Evolutionary conservation across 1,284 basidiomycete species (phyloP), one percentile per base, ranked within the genome.

Genomic region (Cutaneotrichosporon arboriforme): DNA sequence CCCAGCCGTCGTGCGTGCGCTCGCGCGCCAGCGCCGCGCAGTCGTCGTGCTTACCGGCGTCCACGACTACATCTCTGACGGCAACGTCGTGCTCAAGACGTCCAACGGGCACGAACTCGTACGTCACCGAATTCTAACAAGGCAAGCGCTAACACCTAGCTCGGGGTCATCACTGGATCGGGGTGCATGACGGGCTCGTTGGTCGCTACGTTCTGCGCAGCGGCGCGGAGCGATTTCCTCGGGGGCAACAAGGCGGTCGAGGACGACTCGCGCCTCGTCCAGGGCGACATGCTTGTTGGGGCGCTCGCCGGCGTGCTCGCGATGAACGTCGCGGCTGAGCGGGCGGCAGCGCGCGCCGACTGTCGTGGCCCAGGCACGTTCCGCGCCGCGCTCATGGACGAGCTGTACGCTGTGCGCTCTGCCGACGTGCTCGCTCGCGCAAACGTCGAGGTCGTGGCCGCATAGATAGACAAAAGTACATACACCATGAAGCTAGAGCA

Each of bases 331-430:
- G 91, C 90, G 3, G 84, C 88, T 9, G 89, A 97, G 73, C 67
- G 84, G 8, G 91, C 92, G 0, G 86, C 83, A 0, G 72, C 72
- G n/a, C 78, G 84, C 42, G 65, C 76, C 1, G 83, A 86, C 55
- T 88, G 94, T 21, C 79, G 78, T 46, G 93, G 92, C 0, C 86
- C 90, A 4, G 90, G 90, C 39, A 88, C 90, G 0, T 96, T 97
- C 77, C 75, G 94, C 20, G 81, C 88, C 17, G 89, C 86, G 0
- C 77, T 97, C 50, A 86, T 97, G 36, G 92, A 97, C 67, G 85
- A 85, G 64, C 76, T 94, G 43, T 84, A 82, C 63, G 74, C 78
- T 13, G 73, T 92, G 51, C 81, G 79, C 7, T 78, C 84, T 1
- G 81, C 83, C 22, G 79, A 76, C 12, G 64, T 90, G 9, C 63